phyloP scores from a whole-genome alignment of 805 yeast species.

The Ogataea chonburiensis region DNA sequence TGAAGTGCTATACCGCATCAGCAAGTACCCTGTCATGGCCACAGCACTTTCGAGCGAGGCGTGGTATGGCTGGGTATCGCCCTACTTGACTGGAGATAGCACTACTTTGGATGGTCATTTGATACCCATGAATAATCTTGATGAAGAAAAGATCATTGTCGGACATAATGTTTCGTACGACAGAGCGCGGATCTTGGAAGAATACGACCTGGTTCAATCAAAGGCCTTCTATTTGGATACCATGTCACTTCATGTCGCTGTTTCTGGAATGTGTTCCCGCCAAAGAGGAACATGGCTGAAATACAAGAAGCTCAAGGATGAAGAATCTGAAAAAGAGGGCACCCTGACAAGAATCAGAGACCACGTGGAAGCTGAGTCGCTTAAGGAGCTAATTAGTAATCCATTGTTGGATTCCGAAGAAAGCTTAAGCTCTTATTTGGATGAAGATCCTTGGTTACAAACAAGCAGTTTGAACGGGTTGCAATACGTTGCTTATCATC shows the following conservation, averaged over 20 bases:
- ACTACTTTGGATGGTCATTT: constrained; percentile 53
- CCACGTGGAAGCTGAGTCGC: constrained; percentile 24
- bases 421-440: constrained; percentile 28
- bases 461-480: constrained; percentile 77
- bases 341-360: constrained; percentile 22
- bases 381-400: constrained; percentile 29
- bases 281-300: constrained; percentile 80
- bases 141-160: constrained; percentile 56
- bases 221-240: constrained; percentile 85
- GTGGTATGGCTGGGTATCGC: constrained; percentile 96
- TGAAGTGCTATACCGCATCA: constrained; percentile 75
- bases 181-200: constrained; percentile 82
- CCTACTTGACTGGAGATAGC: constrained; percentile 62
- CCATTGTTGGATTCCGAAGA: constrained; percentile 34
- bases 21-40: constrained; percentile 77
- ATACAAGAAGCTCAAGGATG: constrained; percentile 43
- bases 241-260: constrained; percentile 88
- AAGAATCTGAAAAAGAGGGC: constrained; percentile 20
- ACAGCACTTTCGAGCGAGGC: constrained; percentile 73
- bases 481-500: constrained; percentile 73
- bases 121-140: constrained; percentile 65
- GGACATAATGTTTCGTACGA: constrained; percentile 94
- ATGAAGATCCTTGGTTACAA: constrained; percentile 84
- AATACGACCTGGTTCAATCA: constrained; percentile 65
- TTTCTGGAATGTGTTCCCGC: constrained; percentile 87